These are phyloP conservation scores for Trichoderma harzianum DNA, from an alignment of 2,329 filamentous ascomycete genomes.

Conservation along the genomic window DNA sequence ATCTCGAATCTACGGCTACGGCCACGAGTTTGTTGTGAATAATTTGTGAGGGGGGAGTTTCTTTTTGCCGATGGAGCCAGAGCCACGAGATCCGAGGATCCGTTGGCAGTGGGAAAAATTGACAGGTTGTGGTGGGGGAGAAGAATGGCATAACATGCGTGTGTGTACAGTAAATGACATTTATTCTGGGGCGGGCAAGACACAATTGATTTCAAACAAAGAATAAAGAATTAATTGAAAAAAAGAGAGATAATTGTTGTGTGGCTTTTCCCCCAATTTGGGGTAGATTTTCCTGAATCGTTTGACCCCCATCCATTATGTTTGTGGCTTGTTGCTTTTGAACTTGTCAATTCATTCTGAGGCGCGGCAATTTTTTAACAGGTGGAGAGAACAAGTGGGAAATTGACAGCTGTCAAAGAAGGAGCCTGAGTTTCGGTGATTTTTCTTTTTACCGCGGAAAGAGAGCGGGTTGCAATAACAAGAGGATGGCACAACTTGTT, in stretches of 20 bases:
- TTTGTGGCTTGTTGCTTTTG: neutral
- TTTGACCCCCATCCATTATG: neutral
- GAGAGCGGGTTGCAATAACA: neutral
- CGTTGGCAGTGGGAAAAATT: neutral
- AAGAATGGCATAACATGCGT: neutral
- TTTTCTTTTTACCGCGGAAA: neutral
- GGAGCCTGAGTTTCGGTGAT: neutral
- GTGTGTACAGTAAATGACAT: neutral
- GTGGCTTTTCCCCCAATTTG: neutral
- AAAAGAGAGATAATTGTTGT: neutral
- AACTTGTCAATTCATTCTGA: too few relatives aligned
- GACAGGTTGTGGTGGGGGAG: neutral
- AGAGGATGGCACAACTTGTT: neutral
- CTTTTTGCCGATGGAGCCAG: neutral
- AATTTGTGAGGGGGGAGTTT: neutral
- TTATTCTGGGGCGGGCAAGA: neutral
- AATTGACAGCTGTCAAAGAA: neutral
- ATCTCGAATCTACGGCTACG: neutral
- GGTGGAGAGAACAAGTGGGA: too few relatives aligned
- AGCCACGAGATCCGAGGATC: neutral
- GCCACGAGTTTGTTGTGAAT: neutral
- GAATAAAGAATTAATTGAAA: neutral
- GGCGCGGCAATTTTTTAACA: too few relatives aligned
- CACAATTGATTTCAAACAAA: neutral
- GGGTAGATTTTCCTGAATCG: neutral